Evolutionary conservation across 164 flowering plant genomes (phyloP), one percentile per base, ranked within the genome.

Genomic region (Cinnamomum chago): DNA sequence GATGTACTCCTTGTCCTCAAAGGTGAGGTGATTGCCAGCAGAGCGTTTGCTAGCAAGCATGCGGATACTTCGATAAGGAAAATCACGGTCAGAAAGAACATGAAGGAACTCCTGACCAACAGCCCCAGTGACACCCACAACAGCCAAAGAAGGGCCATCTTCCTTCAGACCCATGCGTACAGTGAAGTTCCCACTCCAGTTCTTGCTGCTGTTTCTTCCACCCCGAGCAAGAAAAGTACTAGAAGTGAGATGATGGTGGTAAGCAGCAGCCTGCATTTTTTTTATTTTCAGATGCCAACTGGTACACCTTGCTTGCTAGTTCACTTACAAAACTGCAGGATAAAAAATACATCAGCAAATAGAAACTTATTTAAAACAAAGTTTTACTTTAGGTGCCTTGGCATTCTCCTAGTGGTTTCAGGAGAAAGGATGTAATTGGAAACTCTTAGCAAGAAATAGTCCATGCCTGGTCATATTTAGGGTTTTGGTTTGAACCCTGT

Each of bases 91-190:
- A 65, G 97, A 82, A 67, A 96, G 86, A 58, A 96, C 98, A 70
- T 89, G 84, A 70, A 96, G 97, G 79, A 96, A 93, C 78, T 96
- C 98, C 71, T 94, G 97, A 13, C 99, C 97, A 68, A 96, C 98
- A 70, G 99, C 99, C 62, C 99, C 99, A 50, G 97, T 94, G 65
- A 91, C 98, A 24, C 99, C 99, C n/a, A 96, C 99, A 71, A 96
- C 86, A 73, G 99, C 99, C 58, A 96, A 68, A 24, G 98, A 92
- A 13, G 98, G 99, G 12, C 76, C 98, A 67, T 81, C 77, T 71
- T 89, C 90, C 15, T 77, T 84, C 70, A 87, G 86, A 13, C 90
- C 80, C 97, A 91, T 92, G 3, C 80, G 55, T 9, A 83, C 75
- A 6, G 65, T 28, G 73, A 70, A 67, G 15, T 9, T 28, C n/a